Evolutionary conservation across 1,139 yeast species (phyloP), one percentile per base, ranked within the genome.

Genomic region (Suhomyces panamericanus): DNA sequence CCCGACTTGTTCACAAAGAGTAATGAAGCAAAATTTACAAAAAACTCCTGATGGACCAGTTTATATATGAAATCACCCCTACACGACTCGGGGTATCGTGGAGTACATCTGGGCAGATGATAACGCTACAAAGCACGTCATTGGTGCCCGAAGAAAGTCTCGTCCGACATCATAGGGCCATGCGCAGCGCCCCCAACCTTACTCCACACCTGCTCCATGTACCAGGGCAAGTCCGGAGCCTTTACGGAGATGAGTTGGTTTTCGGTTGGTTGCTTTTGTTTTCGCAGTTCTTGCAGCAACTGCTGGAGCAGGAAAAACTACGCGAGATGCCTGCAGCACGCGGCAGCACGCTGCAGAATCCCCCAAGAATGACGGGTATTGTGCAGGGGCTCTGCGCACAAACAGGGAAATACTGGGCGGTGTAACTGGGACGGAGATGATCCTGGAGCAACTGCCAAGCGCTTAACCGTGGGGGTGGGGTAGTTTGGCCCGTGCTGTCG

Each of bases 71-170:
- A 29, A 33, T 39, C 27, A 26, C 42, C 37, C 22, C 34, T 37
- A 31, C 42, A 39, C 42, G 42, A 39, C 42, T 27, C 38, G 12
- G 12, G 3, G 13, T 32, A 39, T 39, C 33, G 41, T 33, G 37
- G 42, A 33, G 42, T 26, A 33, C 31, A 35, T 35, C 26, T 4
- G 7, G 3, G 13, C 15, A 15, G 11, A 13, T 16, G 38, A 35
- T 35, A 35, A 27, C 28, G 38, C 38, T 35, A 35, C 32, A 35
- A 35, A 26, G 38, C 32, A 14, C 38, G 38, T 35, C 32, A 35
- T 35, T 35, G 38, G 38, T 27, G 14, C 32, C 42, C 42, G 11
- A 37, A 28, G 26, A 17, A 28, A 15, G 30, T 5, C 30, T 26
- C 34, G 17, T 35, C 14, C 14, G 27, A 11, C 39, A 15, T 12